Conservation (phyloP, 257 asterid genomes). For the Fraxinus pennsylvanica region DNA sequence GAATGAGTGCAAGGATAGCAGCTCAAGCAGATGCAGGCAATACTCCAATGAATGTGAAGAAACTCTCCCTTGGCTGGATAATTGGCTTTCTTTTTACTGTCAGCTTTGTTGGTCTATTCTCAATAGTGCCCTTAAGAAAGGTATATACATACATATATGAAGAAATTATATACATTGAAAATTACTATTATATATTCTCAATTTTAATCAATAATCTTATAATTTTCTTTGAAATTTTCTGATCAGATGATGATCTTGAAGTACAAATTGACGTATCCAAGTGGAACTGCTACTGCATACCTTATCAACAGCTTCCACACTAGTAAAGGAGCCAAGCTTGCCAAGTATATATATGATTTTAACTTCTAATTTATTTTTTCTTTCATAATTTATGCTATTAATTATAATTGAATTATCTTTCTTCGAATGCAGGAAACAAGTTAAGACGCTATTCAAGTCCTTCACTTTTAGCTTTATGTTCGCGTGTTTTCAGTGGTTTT, state of each 20-base stretch:
- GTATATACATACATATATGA: constrained; percentile 22
- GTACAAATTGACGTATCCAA: constrained; percentile 79
- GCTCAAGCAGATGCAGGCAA: constrained; percentile 52
- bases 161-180: not conserved
- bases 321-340: constrained; percentile 73
- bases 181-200: not conserved
- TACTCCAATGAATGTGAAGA: constrained; percentile 52
- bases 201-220: not conserved
- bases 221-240: not conserved
- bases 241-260: constrained; percentile 69
- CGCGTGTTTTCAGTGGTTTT: constrained; percentile 77
- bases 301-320: constrained; percentile 90
- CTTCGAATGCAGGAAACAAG: constrained; percentile 52
- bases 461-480: constrained; percentile 55
- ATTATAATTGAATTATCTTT: not conserved
- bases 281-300: constrained; percentile 87
- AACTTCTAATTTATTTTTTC: too few relatives aligned
- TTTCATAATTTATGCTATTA: not conserved
- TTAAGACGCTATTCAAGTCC: constrained; percentile 56
- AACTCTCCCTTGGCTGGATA: constrained; percentile 64
- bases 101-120: constrained; percentile 79
- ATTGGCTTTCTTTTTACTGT: constrained; percentile 53
- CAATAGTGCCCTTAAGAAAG: constrained; percentile 74
- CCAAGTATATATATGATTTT: constrained; percentile 42
- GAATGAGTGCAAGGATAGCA: constrained; percentile 56